Evolutionary conservation across 108 stramenopile species (phyloP), one percentile per base, ranked within the genome.

Genomic region (Cyclotella sp.): DNA sequence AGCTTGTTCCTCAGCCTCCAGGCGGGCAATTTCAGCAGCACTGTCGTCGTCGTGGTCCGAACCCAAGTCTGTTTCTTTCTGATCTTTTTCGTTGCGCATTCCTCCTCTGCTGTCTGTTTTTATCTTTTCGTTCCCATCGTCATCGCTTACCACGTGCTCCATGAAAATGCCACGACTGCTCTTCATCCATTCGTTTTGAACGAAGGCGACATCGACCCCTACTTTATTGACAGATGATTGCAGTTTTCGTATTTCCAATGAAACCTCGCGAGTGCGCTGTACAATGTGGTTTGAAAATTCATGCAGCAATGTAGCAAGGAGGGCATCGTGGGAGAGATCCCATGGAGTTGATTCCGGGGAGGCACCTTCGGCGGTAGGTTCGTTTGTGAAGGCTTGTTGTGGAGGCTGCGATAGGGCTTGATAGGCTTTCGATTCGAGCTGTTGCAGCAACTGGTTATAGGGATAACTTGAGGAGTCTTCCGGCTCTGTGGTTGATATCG

Each of bases 291-390:
- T 8, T 14, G 78, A 63, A 18, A 79, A 72, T 72, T 79, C 78
- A 63, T 52, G 71, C 9, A 79, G 44, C 12, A 71, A 43, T 11
- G 78, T 61, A 4, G 71, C 78, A 2, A 79, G 64, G 22, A 49
- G 62, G 55, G 78, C 71, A 45, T 79, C 78, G 55, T 29, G 27
- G 39, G 78, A 79, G 0, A 79, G 71, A 41, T 79, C 43, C 78
- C 78, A 79, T 24, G 61, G 21, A 4, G 22, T 43, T 13, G 54
- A 27, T 42, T 64, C 64, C 22, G 30, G 15, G 43, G 27, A 21
- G 57, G 42, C 3, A 57, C 29, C 63, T 19, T 29, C 15, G 45
- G 27, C 53, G 28, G 27, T 42, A 2, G 24, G 1, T 39, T 52
- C 47, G 22, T 5, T 0, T 19, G 53, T 4, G 15, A 42, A 19